Percentiles rank a stretch among this genome's conserved stretches.
phyloP scores from a whole-genome alignment of 164 flowering plant genomes.

The Sedum album region DNA sequence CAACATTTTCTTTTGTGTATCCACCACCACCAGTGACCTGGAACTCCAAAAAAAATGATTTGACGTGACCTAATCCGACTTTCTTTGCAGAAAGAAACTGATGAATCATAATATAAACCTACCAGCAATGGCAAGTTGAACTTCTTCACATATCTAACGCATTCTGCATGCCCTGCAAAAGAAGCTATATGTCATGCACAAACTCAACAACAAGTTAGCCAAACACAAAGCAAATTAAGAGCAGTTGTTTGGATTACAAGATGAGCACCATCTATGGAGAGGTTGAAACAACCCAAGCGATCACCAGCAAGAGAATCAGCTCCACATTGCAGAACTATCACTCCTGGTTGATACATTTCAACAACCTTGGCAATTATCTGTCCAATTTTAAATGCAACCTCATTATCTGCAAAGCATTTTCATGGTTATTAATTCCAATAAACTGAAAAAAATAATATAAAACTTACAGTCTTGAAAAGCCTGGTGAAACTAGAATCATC shows the following conservation, averaged over 20 bases:
- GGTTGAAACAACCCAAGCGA: conserved; percentile 96
- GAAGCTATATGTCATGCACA: conserved; percentile 6
- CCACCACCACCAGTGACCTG: conserved; percentile 99
- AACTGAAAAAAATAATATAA: background rate
- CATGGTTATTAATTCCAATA: background rate
- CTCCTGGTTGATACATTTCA: conserved; percentile 85
- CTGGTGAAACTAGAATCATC: conserved; percentile 86
- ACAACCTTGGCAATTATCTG: conserved; percentile 94
- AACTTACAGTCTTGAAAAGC: conserved; percentile 79
- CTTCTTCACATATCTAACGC: conserved; percentile 91
- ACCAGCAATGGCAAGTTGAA: conserved; percentile 91
- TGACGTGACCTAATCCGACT: background rate
- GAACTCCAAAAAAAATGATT: conserved; percentile 5
- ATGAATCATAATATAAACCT: conserved; percentile 12
- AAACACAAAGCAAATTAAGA: conserved; percentile 1
- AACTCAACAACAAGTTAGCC: conserved; percentile 7
- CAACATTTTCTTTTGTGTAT: conserved; percentile 95
- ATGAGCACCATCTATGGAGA: conserved; percentile 94
- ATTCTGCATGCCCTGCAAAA: conserved; percentile 82
- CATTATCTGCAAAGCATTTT: background rate
- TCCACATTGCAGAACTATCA: conserved; percentile 94
- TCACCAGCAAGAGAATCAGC: conserved; percentile 99
- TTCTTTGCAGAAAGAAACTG: background rate
- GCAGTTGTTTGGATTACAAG: conserved; percentile 29
- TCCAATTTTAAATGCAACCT: conserved; percentile 11